A percentile compares a stretch with the other conserved stretches of the same genome.
Evolutionary conservation across 148 eudicot genomes (phyloP).

Genomic region (Spergularia marina): DNA sequence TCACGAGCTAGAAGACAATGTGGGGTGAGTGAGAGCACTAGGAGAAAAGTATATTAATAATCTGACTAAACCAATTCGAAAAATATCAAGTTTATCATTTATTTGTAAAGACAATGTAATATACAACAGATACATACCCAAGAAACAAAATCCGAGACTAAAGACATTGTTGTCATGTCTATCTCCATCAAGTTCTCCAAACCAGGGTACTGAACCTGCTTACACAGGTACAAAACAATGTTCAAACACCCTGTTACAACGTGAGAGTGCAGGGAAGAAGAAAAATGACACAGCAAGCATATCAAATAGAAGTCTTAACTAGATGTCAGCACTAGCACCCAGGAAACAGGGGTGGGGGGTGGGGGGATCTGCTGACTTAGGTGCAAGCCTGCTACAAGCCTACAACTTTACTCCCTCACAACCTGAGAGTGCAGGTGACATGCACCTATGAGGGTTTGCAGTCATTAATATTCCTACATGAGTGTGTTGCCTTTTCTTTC

Average conservation of each 20-base stretch:
- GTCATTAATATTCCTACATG: not conserved
- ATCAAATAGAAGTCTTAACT: not conserved
- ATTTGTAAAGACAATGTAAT: not conserved
- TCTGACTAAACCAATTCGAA: not conserved
- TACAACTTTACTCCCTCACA: not conserved
- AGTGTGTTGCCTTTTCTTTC: not conserved
- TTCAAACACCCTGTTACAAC: not conserved
- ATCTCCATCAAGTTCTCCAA: constrained; percentile 63
- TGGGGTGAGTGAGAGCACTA: not conserved
- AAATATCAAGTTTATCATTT: not conserved
- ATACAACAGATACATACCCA: constrained; percentile 50
- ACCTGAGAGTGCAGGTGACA: not conserved
- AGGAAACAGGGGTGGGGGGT: not conserved
- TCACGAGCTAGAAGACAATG: no score
- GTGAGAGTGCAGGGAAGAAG: not conserved
- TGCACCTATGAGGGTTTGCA: not conserved
- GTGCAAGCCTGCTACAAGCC: not conserved
- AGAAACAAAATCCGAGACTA: constrained; percentile 62
- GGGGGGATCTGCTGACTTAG: not conserved
- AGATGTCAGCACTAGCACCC: not conserved
- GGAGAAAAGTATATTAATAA: not conserved
- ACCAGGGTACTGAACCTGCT: constrained; percentile 94
- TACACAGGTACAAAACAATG: not conserved
- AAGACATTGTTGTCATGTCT: constrained; percentile 79
- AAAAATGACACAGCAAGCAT: not conserved